Evolutionary conservation across 352 stramenopile genomes (phyloP), one percentile per base, ranked within the genome.

Genomic region (Phytophthora hibernalis): DNA sequence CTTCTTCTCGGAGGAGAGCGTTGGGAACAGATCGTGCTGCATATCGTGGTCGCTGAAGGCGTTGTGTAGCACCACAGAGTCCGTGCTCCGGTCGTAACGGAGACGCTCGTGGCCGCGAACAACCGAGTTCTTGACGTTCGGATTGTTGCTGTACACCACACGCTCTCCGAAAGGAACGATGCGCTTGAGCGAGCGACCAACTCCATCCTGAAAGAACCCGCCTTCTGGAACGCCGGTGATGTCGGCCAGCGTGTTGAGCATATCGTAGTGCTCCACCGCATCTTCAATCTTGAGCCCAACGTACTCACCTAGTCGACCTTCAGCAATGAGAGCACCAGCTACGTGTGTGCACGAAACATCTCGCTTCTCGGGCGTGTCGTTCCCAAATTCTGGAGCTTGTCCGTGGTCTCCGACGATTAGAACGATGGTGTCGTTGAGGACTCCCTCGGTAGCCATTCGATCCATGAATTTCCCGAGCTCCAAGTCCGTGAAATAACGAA

Each of bases 371-470:
- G 68, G 66, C 1, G 22, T 61, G 16, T 60, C 28, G 2, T 72
- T 57, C 0, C 75, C 77, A 20, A 70, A 72, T 54, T 84, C 78
- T 1, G 81, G 76, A 10, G 49, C 79, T 9, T 85, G 69, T 0
- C 80, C 78, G 61, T 89, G 76, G 47, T 87, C 78, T 3, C 80
- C 80, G 13, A 77, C 68, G 40, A 89, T 72, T 7, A 89, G 49
- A 10, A 89, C 68, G 60, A 89, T 80, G 18, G 74, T 87, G 45
- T 87, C 72, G 54, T 87, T 79, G 15, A 89, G 57, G 26, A 87
- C 53, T 2, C 80, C 78, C 3, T 72, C 42, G 7, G 11, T 40
- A 2, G 76, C 28, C 79, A 90, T 84, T 13, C 68, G 69, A 28
- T 88, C 77, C 42, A 90, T 65, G 37, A 90, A 88, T 16, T 76